A percentile compares a stretch with the other conserved stretches of the same genome.
Conservation (phyloP, 805 yeast species). For the Sugiyamaella qingdaonensis region DNA sequence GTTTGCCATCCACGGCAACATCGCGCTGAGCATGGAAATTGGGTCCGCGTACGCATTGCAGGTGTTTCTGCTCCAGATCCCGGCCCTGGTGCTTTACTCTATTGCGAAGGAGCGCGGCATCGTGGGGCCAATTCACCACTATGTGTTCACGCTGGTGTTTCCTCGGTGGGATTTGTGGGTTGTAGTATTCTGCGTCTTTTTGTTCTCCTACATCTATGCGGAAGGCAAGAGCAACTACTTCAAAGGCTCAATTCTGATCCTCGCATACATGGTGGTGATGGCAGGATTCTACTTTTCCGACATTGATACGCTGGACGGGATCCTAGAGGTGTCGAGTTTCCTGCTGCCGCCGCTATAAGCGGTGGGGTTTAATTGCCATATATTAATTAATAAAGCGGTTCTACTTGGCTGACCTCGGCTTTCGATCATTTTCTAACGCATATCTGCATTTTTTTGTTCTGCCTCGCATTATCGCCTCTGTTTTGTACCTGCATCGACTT, state of each 20-base stretch:
- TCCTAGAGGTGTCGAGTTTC: neutral
- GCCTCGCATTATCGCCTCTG: no score
- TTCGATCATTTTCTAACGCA: no score
- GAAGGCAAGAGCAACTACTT: constrained; percentile 96
- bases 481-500: no score
- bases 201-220: constrained; percentile 90
- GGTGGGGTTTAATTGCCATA: no score
- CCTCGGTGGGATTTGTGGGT: constrained; percentile 96
- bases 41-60: constrained; percentile 97
- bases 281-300: constrained; percentile 72
- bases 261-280: constrained; percentile 69
- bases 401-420: no score
- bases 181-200: constrained; percentile 73
- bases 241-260: constrained; percentile 84
- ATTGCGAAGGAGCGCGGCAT: constrained; percentile 41
- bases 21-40: constrained; percentile 94
- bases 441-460: no score
- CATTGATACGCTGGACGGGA: constrained; percentile 1
- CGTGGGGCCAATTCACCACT: constrained; percentile 27
- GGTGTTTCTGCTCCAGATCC: constrained; percentile 90
- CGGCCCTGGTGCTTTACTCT: constrained; percentile 79
- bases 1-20: constrained; percentile 93
- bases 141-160: constrained; percentile 71
- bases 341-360: neutral
- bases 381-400: no score